These are phyloP conservation scores for Fragilariopsis cylindrus DNA, from an alignment of 108 stramenopile genomes.

Conservation along the genomic window DNA sequence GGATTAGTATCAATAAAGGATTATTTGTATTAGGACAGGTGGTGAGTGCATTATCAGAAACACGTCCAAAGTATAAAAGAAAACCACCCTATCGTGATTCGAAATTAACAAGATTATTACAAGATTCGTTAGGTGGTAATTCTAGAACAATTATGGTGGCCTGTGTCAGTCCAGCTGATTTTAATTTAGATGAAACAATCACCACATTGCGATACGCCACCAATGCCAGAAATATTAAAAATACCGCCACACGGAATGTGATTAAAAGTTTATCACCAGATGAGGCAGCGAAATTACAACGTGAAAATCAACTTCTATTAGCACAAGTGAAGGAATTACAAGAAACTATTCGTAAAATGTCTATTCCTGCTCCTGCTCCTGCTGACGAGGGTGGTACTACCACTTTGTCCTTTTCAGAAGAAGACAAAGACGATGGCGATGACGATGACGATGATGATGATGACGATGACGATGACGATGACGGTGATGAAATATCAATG, in stretches of 20 bases:
- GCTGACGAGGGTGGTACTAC: too few relatives aligned
- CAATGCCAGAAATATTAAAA: slow-evolving; percentile 95
- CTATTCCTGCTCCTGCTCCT: neutral
- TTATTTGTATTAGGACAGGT: slow-evolving; percentile 90
- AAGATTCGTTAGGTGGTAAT: slow-evolving; percentile 92
- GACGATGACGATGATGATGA: neutral
- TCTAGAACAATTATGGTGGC: slow-evolving; percentile 93
- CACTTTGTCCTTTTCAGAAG: neutral
- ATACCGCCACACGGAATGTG: slow-evolving; percentile 86
- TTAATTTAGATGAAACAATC: slow-evolving; percentile 93
- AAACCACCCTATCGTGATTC: slow-evolving; percentile 90
- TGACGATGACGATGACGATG: neutral
- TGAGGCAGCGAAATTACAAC: slow-evolving; percentile 73
- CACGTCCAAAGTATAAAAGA: slow-evolving; percentile 40
- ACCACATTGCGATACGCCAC: slow-evolving; percentile 92
- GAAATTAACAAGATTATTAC: slow-evolving; percentile 88
- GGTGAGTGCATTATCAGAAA: slow-evolving; percentile 87
- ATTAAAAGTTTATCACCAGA: slow-evolving; percentile 54
- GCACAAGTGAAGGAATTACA: slow-evolving; percentile 57
- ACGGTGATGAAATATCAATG: slow-evolving; percentile 19
- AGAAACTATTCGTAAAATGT: slow-evolving; percentile 39
- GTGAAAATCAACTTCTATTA: slow-evolving; percentile 77
- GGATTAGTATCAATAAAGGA: slow-evolving; percentile 93
- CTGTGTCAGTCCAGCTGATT: slow-evolving; percentile 90
- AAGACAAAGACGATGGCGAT: too few relatives aligned